Evolutionary conservation across 2,329 filamentous ascomycete genomes (phyloP), one percentile per base, ranked within the genome.

Genomic region (Furcasterigmium sp.): DNA sequence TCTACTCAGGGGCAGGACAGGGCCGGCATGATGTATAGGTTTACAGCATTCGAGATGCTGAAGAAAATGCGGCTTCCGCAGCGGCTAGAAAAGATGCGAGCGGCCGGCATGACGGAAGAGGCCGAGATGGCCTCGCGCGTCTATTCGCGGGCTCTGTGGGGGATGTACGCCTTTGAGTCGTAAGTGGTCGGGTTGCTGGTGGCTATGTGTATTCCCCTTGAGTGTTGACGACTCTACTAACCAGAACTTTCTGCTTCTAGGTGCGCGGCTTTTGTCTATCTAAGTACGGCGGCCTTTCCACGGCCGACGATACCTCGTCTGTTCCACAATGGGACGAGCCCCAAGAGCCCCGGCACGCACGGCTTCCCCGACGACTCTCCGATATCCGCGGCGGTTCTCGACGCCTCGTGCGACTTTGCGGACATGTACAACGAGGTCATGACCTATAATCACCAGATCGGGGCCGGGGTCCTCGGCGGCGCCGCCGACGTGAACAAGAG

Each of bases 11-110:
- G 39, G 4, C 18, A 29, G 11, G 39, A 41, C 30, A n/a, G 39
- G 4, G 39, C 39, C 19, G 28, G 29, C 19, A n/a, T 15, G 7
- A 23, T 41, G 19, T 35, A 35, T 14, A 28, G 39, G 2, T 41
- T 25, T 29, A 13, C 29, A 14, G 39, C 39, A 18, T 36, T 35
- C 20, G 39, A 34, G 11, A 41, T 41, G 39, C 28, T 41, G 5
- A 41, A 35, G 32, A 15, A 17, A 11, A 35, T 35, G 15, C 32
- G 15, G n/a, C 32, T 35, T 6, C 32, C 15, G 32, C 14, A 35
- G 32, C 32, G 32, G 15, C 32, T 17, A 11, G 32, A 6, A 15
- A 5, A 17, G 18, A 11, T 15, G 5, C 32, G 32, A 35, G 9
- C n/a, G n/a, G n/a, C n/a, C n/a, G n/a, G n/a, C n/a, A n/a, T n/a